Percentiles rank a stretch among this genome's conserved stretches.
These are phyloP conservation scores for Pseudisothecium myosuroides DNA, from an alignment of 225 moss, liverwort and hornwort genomes.

Conservation along the genomic window DNA sequence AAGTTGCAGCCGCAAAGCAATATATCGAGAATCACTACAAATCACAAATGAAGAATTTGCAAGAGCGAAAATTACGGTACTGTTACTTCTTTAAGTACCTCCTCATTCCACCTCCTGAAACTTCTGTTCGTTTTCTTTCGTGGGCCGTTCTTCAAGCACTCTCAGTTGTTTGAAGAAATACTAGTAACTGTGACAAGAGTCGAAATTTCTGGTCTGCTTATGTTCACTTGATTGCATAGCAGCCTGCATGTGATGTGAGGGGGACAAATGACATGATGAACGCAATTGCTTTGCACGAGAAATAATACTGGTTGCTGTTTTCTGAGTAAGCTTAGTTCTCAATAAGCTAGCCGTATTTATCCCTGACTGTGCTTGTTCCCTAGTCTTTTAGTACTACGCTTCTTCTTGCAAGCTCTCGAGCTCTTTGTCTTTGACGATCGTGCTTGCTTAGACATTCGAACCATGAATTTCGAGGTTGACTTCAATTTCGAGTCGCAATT, in stretches of 20 bases:
- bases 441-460: neutral
- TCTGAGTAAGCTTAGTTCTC: neutral
- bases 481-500: neutral
- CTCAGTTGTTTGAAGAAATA: neutral
- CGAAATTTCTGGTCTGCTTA: neutral
- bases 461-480: neutral
- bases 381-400: neutral
- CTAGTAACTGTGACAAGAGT: neutral
- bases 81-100: neutral
- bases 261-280: neutral
- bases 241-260: neutral
- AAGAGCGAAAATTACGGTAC: slow-evolving; percentile 52
- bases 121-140: neutral
- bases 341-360: neutral
- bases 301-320: neutral
- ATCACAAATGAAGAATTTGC: slow-evolving; percentile 49
- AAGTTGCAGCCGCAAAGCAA: slow-evolving; percentile 55
- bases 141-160: neutral
- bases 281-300: neutral
- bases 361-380: neutral
- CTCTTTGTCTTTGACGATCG: neutral
- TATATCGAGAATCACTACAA: slow-evolving; percentile 57
- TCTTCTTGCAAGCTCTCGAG: neutral
- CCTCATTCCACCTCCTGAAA: neutral
- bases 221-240: neutral